Base-by-base conservation (phyloP, 768 basidiomycete species). In the Rubroboletus pulcherrimus region DNA sequence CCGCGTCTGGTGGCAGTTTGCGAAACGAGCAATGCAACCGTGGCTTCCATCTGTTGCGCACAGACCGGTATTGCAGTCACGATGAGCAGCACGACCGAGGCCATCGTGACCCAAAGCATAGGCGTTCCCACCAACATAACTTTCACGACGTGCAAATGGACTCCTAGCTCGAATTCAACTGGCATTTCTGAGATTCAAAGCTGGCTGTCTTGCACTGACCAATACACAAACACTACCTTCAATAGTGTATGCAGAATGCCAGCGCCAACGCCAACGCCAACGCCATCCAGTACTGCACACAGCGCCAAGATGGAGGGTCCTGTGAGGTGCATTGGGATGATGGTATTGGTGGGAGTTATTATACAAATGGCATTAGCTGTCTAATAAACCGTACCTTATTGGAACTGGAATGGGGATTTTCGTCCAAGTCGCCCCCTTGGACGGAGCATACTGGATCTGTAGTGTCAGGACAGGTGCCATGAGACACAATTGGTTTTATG, bases 21-120 rank as follows among this genome's bases (percentile, higher is more conserved):
- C 39, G 34, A 50, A 38, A 31, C 55, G 8, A 45, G 29, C 44
- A 58, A 58, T 31, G 34, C 42, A 26, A 57, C 55, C 2, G 57
- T 58, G 17, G 40, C 49, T 6, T 14, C 33, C 24, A 57, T 57
- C 15, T 58, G 55, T 31, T 58, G 57, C 14, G 17, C 33, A 6
- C 49, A 42, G 21, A 6, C 46, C 15, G 29, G 34, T 31, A 4
- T 37, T 19, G 11, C 56, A 26, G 26, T 31, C 30, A 43, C 53
- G 14, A 54, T 29, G 45, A n/a, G 46, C 12, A 49, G 5, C 40
- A 38, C 35, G 35, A 45, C n/a, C 29, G 12, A 9, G 4, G 12
- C 2, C 19, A 2, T 52, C 8, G 0, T 7, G 1, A 35, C 46
- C 33, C 35, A 30, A 26, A n/a, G 21, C 19, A 10, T 15, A 3